Evolutionary conservation across 345 rosid genomes (phyloP).

Genomic region (Moricandia arvensis): DNA sequence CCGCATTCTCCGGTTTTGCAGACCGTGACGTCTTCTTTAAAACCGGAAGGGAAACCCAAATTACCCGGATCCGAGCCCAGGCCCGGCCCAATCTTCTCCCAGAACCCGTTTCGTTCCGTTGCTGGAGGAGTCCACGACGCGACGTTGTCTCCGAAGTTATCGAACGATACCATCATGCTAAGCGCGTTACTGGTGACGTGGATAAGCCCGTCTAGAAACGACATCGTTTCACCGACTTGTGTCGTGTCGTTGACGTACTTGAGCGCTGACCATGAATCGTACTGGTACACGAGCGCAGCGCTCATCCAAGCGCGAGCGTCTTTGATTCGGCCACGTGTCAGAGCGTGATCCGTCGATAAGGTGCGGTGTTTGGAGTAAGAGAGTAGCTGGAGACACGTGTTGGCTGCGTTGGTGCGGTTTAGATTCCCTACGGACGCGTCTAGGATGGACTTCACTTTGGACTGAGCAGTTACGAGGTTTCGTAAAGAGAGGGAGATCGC

Average conservation of each 20-base stretch:
- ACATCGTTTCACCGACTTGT: constrained; percentile 50
- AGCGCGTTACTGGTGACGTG: constrained; percentile 64
- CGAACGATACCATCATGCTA: constrained; percentile 65
- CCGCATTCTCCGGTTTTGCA: constrained; percentile 49
- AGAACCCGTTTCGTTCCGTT: constrained; percentile 82
- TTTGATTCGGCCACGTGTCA: constrained; percentile 51
- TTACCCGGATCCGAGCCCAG: constrained; percentile 16
- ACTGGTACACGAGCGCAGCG: constrained; percentile 71
- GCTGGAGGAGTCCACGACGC: constrained; percentile 56
- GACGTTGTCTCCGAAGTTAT: constrained; percentile 48
- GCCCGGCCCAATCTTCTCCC: constrained; percentile 43
- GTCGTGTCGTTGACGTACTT: constrained; percentile 69
- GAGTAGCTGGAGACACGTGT: constrained; percentile 55
- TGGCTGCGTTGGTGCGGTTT: constrained; percentile 63
- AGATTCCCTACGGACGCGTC: constrained; percentile 49
- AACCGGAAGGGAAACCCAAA: constrained; percentile 47
- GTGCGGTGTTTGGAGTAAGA: constrained; percentile 54
- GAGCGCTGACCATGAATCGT: constrained; percentile 70
- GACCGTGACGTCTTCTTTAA: constrained; percentile 63
- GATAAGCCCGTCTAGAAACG: constrained; percentile 51
- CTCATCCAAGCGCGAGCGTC: constrained; percentile 80
- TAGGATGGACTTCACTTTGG: constrained; percentile 55
- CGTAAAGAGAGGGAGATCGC: constrained; percentile 57
- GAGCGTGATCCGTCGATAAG: constrained; percentile 35
- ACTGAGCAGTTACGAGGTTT: constrained; percentile 55